Base-by-base conservation (phyloP, 768 basidiomycete genomes). In the Rhodotorula kratochvilovae region DNA sequence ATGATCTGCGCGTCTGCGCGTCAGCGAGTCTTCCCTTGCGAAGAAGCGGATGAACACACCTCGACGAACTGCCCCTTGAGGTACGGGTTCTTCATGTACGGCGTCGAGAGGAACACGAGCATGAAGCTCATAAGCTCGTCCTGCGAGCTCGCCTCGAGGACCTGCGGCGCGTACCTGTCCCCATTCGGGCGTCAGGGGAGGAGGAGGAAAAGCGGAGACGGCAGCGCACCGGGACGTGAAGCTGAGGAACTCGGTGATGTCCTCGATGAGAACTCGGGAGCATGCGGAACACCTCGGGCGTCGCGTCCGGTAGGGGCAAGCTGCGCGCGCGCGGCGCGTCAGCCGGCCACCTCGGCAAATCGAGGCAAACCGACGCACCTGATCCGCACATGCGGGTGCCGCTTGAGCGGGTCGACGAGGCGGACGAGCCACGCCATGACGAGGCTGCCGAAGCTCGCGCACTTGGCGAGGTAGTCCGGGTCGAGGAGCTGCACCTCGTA, bases 21-120 rank as follows among this genome's bases (percentile, higher is more conserved):
- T 27, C 23, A 50, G 23, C 21, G 19, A 11, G 23, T 3, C 7
- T 25, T 25, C 19, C 46, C 1, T 1, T 25, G 46, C 21, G 45
- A 21, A 8, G 8, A 21, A 5, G 45, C 4, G 45, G 7, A 21
- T 54, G 21, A 50, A 80, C 84, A 55, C 73, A 92, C 92, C 79
- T 96, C 91, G 74, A 97, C 92, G 70, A 98, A 89, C 81, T 97
- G 95, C 29, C 92, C 87, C 81, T 97, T 97, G 76, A 99, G 80
- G 84, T 95, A 97, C 0, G 96, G 96, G 76, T 98, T 99, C 83
- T 96, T 96, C 84, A 99, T 94, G 80, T 93, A 98, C 86, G 91
- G 92, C 1, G 94, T 95, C 48, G 91, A 92, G 70, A 99, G 82
- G 84, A 97, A 97, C 4, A 91, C 92, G 75, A 99, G 82, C 29